A percentile compares a stretch with the other conserved stretches of the same genome.
Conservation (phyloP, 2,329 filamentous ascomycete genomes). For the Pestalotiopsis fici region DNA sequence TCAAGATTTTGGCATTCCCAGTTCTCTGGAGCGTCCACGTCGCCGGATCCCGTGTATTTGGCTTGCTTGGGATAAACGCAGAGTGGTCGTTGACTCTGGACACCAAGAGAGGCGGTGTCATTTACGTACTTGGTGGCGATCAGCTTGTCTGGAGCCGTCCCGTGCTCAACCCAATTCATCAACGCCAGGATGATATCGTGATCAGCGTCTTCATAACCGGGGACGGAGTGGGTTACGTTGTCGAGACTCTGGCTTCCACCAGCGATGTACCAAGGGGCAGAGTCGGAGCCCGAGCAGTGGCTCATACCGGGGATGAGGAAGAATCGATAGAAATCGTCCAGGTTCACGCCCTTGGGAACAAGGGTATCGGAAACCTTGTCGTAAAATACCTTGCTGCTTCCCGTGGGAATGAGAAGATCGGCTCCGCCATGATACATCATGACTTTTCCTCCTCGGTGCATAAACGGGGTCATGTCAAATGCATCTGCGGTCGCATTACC, state of each 20-base stretch:
- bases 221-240: conserved; percentile 30
- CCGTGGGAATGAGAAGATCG: conserved; percentile 32
- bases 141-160: conserved; percentile 22
- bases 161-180: conserved; percentile 38
- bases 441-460: conserved; percentile 34
- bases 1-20: conserved; percentile 22
- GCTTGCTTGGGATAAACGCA: conserved; percentile 29
- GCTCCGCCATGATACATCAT: conserved; percentile 36
- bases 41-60: conserved; percentile 22
- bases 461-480: conserved; percentile 31
- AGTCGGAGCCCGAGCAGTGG: conserved; percentile 38
- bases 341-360: conserved; percentile 22
- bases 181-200: conserved; percentile 37
- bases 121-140: conserved; percentile 30
- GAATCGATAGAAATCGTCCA: conserved; percentile 49
- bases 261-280: conserved; percentile 34
- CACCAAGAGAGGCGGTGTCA: conserved; percentile 18
- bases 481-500: conserved; percentile 23
- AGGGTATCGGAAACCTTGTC: conserved; percentile 28
- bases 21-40: conserved; percentile 19
- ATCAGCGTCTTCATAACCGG: conserved; percentile 33
- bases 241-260: conserved; percentile 27
- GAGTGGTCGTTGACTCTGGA: conserved; percentile 26
- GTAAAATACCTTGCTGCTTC: conserved; percentile 30
- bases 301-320: conserved; percentile 52